phyloP scores from a whole-genome alignment of 352 stramenopile genomes.

The Pythium plurisporium region DNA sequence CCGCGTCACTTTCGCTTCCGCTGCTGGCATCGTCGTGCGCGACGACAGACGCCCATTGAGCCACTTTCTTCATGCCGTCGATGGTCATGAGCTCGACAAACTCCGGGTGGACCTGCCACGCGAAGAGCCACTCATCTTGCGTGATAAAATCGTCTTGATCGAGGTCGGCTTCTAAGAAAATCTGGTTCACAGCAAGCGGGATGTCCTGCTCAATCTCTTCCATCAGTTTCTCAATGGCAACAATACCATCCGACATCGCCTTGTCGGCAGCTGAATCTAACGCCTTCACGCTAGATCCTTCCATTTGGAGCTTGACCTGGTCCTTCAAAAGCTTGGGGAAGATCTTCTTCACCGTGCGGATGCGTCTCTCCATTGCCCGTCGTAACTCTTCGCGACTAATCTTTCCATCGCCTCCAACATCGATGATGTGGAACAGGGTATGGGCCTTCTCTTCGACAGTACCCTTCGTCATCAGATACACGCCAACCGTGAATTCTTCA shows the following conservation, averaged over 20 bases:
- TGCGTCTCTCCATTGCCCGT: constrained; percentile 57
- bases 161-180: constrained; percentile 71
- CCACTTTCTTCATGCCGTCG: constrained; percentile 83
- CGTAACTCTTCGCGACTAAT: constrained; percentile 78
- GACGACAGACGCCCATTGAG: constrained; percentile 69
- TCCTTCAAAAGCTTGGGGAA: constrained; percentile 73
- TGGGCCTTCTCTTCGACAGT: constrained; percentile 77
- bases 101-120: constrained; percentile 72
- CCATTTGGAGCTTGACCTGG: constrained; percentile 65
- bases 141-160: constrained; percentile 78
- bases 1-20: constrained; percentile 27
- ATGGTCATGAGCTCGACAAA: constrained; percentile 84
- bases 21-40: constrained; percentile 22
- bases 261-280: constrained; percentile 39
- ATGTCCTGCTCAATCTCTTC: constrained; percentile 80
- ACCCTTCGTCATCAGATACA: constrained; percentile 80
- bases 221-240: constrained; percentile 65
- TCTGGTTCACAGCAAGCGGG: constrained; percentile 77
- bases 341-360: constrained; percentile 66
- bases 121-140: constrained; percentile 78
- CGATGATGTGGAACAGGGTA: constrained; percentile 71
- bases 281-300: constrained; percentile 32
- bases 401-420: constrained; percentile 56
- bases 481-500: constrained; percentile 76
- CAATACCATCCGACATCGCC: constrained; percentile 46